Evolutionary conservation across 176 grass and related monocot genomes (phyloP), one percentile per base, ranked within the genome.

Genomic region (Oryza australiensis): DNA sequence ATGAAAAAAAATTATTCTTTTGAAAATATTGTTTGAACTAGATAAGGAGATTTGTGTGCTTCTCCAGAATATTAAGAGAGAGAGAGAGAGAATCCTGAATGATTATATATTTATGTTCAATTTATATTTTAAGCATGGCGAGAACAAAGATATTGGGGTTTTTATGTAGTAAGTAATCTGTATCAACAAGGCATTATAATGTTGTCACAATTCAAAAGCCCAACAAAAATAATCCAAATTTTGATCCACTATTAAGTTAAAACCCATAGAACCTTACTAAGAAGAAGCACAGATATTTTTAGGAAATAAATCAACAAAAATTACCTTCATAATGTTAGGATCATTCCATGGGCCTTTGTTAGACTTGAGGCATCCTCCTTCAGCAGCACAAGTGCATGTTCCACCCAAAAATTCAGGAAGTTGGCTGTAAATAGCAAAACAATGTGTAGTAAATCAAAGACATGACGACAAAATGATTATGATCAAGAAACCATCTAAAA

Each of bases 291-390:
- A 76, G 0, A 71, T 53, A 74, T 55, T 0, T 14, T 64, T 30
- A 59, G 35, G 4, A 79, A 46, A 64, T 0, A 77, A 67, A 72
- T 68, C 29, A 26, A 48, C 46, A 15, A 5, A 81, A 43, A 26
- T 84, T 91, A 98, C 95, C 92, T 95, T 93, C 73, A 93, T 93
- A 55, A 95, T 66, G 43, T 88, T 82, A 86, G 90, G 73, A 93
- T 95, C 88, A 76, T 91, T 93, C 95, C 95, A 98, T 84, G 95
- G 95, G 18, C 95, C 95, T 84, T 91, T 95, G 82, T 98, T 95
- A 16, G 92, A 95, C 72, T 65, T 98, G 68, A 98, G 89, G 38
- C 95, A 98, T 66, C 87, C 92, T 70, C 90, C 92, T 73, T 93
- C 87, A 37, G 22, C 59, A 82, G 63, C 70, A 86, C 95, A 98